Base-by-base conservation (phyloP, 306 rosid genomes). In the Castanopsis chinensis region DNA sequence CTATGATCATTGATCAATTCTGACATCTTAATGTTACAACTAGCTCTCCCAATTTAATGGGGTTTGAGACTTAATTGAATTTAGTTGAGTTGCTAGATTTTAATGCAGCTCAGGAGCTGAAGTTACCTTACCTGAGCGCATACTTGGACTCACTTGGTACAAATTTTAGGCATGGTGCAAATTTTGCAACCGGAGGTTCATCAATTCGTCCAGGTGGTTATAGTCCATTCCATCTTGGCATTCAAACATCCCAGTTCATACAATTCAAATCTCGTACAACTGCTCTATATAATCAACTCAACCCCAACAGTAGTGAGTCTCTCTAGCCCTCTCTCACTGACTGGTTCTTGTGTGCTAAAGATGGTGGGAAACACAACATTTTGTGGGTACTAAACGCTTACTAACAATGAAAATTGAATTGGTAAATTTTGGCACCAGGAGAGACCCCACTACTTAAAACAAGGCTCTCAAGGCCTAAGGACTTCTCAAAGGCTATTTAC, bases 61-160 rank as follows among this genome's bases (percentile, higher is more conserved):
- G 53, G 53, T 10, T 12, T 49, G 12, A 49, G 17, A 49, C 17
- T 49, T 12, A 49, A 49, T 12, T 49, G 17, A 49, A 49, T 49
- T 49, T 11, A 49, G 17, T 49, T 49, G 53, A 49, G 53, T 49
- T 49, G 53, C 53, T 10, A 49, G 25, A 59, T 72, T 21, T 54
- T 52, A 43, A 65, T 79, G 91, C 91, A 94, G 98, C 95, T 79
- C 93, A 92, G 89, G 89, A 89, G 80, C 79, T 94, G 88, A 82
- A 90, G 83, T 33, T 91, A n/a, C 99, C 92, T 53, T 90, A 85
- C 61, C 79, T 94, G 17, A 91, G 89, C 89, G 88, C 99, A 52
- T 94, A 94, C 74, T 83, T 91, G 86, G 89, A 94, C 82, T 92
- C 97, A 57, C 60, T 94, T 67, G 97, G 95, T 72, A 90, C 97